Evolutionary conservation across 225 moss, liverwort and hornwort genomes (phyloP).

Genomic region (Thuidium tamariscinum): DNA sequence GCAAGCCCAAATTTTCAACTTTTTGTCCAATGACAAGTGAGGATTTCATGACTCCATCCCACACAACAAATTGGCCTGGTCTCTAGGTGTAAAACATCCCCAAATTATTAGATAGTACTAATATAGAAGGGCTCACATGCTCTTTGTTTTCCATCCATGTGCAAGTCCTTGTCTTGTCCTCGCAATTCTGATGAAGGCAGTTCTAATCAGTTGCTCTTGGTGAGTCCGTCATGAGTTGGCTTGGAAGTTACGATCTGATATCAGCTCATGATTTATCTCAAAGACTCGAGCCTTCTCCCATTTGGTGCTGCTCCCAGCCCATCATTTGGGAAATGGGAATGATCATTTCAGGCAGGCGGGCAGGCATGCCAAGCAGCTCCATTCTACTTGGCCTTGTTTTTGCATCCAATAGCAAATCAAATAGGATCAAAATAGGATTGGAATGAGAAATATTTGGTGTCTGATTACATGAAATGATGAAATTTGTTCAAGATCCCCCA

Average conservation of each 20-base stretch:
- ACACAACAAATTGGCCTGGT: not conserved
- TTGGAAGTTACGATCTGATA: constrained; percentile 24
- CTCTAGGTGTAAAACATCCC: not conserved
- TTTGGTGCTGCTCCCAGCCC: not conserved
- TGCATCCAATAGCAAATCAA: not conserved
- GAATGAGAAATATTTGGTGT: not conserved
- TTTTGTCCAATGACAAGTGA: no score
- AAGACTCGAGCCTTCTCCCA: not conserved
- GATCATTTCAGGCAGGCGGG: not conserved
- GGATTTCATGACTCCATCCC: no score
- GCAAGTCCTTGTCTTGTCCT: not conserved
- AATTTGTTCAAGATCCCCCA: not conserved
- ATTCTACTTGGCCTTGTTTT: not conserved
- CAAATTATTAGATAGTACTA: not conserved
- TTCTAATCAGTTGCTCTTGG: not conserved
- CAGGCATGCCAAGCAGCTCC: constrained; percentile 3
- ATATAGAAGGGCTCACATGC: not conserved
- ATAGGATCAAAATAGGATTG: not conserved
- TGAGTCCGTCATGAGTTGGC: not conserved
- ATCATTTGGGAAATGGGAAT: not conserved
- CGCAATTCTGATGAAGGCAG: not conserved
- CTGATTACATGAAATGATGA: not conserved
- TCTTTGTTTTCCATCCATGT: not conserved
- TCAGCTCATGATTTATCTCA: not conserved
- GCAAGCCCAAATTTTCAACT: no score